Evolutionary conservation across 2,329 filamentous ascomycete genomes (phyloP), one percentile per base, ranked within the genome.

Genomic region (Monosporascus sp.): DNA sequence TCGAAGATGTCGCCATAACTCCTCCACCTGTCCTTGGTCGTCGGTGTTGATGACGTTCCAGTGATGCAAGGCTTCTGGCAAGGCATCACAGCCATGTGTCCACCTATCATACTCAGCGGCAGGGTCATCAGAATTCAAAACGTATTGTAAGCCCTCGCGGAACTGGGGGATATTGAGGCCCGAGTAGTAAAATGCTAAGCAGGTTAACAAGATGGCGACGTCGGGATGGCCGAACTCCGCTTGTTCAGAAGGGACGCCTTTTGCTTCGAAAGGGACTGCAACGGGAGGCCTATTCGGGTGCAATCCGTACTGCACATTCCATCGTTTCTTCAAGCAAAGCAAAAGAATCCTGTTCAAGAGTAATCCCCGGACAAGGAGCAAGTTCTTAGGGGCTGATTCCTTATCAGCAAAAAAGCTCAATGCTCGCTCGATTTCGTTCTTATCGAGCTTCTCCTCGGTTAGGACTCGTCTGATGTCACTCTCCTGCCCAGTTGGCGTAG

Each of bases 161-260:
- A 86, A 66, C 44, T 87, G 81, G 0, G 60, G 41, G 2, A 71
- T 54, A 0, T 53, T 74, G 0, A 88, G 62, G 0, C 85, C 85
- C 1, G 72, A 65, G 47, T 89, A 86, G 59, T 91, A 91, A 59
- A 87, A 89, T 0, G 79, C 76, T 0, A 91, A 66, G 16, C 81
- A 86, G 0, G 86, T 90, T 2, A 90, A 72, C 0, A 84, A 17
- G 1, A 91, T 85, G 0, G 81, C 75, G 0, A 87, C 83, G 57
- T 91, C 77, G 0, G 86, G 85, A 57, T 91, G 85, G 0, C 84
- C 82, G 60, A 79, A 90, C 59, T 90, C 86, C 0, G 85, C 79
- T 4, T 81, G 75, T 0, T 80, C 77, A 0, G 78, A 79, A 0
- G 87, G 86, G 0, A 76, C 72, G 2, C 86, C 87, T 52, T 89